Conservation (phyloP, 148 eudicot genomes). For the Camellia lanceoleosa region DNA sequence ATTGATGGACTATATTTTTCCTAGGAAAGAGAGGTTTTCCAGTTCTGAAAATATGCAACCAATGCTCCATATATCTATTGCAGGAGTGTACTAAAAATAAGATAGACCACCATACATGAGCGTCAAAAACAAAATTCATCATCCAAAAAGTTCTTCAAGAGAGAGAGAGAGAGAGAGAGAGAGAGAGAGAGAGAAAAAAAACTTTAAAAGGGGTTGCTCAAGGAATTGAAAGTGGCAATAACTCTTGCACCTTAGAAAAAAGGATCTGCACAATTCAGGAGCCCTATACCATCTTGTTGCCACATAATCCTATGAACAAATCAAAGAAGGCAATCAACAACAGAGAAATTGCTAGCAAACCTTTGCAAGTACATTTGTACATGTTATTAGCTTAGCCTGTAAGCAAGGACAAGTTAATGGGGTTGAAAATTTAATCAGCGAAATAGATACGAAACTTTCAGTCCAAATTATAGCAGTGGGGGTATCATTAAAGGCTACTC, state of each 20-base stretch:
- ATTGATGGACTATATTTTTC: conserved; percentile 79
- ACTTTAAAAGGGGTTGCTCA: background rate
- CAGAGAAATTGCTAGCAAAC: background rate
- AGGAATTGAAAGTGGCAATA: background rate
- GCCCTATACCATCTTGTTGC: no score
- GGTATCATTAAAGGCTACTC: conserved; percentile 48
- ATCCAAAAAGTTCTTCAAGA: background rate
- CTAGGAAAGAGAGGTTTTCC: conserved; percentile 83
- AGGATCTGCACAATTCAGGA: conserved; percentile 16
- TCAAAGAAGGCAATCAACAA: background rate
- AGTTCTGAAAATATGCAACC: conserved; percentile 82
- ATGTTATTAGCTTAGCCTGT: background rate
- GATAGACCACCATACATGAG: background rate
- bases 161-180: no score
- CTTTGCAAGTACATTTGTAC: background rate
- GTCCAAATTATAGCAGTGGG: conserved; percentile 97
- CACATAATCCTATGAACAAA: conserved; percentile 17
- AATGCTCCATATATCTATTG: conserved; percentile 84
- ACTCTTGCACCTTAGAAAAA: conserved; percentile 70
- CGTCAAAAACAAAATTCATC: background rate
- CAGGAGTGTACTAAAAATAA: conserved; percentile 67
- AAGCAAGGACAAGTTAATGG: background rate
- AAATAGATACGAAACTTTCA: conserved; percentile 32
- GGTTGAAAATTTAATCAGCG: background rate
- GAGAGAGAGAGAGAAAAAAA: no score